Percentiles rank a stretch among this genome's conserved stretches.
phyloP scores from a whole-genome alignment of 441 rosid species.

The Sinapis alba region DNA sequence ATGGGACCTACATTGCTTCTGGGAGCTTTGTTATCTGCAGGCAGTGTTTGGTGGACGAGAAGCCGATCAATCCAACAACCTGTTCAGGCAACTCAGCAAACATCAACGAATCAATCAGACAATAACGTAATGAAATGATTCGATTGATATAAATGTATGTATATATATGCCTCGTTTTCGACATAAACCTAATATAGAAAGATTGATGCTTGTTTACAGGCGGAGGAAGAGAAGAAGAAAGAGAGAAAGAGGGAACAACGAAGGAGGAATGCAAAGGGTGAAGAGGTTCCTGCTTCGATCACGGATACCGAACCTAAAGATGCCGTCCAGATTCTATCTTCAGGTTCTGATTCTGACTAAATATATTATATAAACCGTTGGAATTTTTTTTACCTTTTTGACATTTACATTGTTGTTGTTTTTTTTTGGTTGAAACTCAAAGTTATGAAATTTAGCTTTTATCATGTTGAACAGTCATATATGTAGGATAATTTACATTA shows the following conservation, averaged over 20 bases:
- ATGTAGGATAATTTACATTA: not conserved
- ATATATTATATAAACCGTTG: not conserved
- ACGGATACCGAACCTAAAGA: slow-evolving; percentile 76
- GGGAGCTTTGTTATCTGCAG: slow-evolving; percentile 75
- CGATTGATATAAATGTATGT: not conserved
- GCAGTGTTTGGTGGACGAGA: slow-evolving; percentile 71
- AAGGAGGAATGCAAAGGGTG: slow-evolving; percentile 39
- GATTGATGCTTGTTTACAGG: slow-evolving; percentile 29
- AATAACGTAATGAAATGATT: slow-evolving; percentile 38
- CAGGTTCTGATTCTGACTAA: slow-evolving; percentile 72
- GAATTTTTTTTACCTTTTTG: not conserved
- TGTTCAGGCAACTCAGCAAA: slow-evolving; percentile 37
- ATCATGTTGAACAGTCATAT: not conserved
- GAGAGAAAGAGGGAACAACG: slow-evolving; percentile 43
- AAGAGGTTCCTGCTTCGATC: slow-evolving; percentile 60
- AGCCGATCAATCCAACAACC: slow-evolving; percentile 51
- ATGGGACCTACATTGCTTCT: slow-evolving; percentile 88
- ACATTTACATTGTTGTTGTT: not conserved
- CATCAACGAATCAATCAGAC: slow-evolving; percentile 35
- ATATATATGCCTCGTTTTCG: not conserved
- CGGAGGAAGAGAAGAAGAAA: slow-evolving; percentile 40
- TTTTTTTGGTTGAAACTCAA: not conserved
- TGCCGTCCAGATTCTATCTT: slow-evolving; percentile 66
- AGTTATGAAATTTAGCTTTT: not conserved
- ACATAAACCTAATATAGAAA: not conserved